A percentile compares a stretch with the other conserved stretches of the same genome.
Evolutionary conservation across 805 yeast genomes (phyloP).

Genomic region (Yarrowia sp.): DNA sequence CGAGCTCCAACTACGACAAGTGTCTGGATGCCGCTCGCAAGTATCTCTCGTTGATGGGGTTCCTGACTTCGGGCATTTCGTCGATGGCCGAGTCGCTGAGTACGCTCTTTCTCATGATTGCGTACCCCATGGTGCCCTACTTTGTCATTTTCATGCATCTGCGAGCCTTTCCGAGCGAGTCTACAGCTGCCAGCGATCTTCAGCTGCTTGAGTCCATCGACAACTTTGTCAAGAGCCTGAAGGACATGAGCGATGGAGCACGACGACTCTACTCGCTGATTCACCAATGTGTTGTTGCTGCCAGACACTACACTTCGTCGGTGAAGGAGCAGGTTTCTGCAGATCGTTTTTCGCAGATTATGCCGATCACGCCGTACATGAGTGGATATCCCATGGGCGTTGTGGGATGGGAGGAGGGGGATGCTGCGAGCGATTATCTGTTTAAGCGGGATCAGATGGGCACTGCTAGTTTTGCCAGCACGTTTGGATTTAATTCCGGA

Average conservation of each 20-base stretch:
- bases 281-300: conserved; percentile 14
- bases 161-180: conserved; percentile 1
- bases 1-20: conserved; percentile 1
- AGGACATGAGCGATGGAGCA: not conserved
- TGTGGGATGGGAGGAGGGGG: not conserved
- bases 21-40: conserved; percentile 13
- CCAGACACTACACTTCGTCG: not conserved
- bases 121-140: conserved; percentile 20
- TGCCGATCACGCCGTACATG: conserved; percentile 21
- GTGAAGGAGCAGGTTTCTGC: conserved; percentile 1
- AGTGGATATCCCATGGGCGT: conserved; percentile 8
- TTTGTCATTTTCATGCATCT: conserved; percentile 15
- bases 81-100: conserved; percentile 6
- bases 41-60: not conserved
- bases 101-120: conserved; percentile 3
- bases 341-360: not conserved
- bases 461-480: not conserved
- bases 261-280: conserved; percentile 4
- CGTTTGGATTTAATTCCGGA: not conserved
- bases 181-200: not conserved
- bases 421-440: not conserved
- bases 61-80: not conserved
- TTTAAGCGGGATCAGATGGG: conserved; percentile 8
- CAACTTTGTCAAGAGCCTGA: not conserved
- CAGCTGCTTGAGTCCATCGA: conserved; percentile 4